Base-by-base conservation (phyloP, 169 alveolate genomes). In the Theileria annulata region DNA sequence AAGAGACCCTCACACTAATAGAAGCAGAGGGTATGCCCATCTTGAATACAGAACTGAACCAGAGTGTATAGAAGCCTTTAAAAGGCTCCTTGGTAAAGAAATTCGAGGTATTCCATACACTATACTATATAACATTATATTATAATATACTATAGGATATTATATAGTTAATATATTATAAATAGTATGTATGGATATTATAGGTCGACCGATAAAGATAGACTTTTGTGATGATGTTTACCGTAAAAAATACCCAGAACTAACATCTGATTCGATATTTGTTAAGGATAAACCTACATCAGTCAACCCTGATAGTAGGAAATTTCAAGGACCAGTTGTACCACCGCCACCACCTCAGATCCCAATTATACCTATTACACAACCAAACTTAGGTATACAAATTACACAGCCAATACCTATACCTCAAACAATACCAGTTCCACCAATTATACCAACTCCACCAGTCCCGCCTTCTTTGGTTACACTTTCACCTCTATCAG, bases 1-100 rank as follows among this genome's bases (percentile, higher is more conserved):
- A 25, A 83, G 71, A 69, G 79, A 83, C 35, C 42, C 33, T 42
- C 82, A 76, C 21, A 83, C 90, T 10, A 83, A 83, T 25, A 83
- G 71, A 58, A 83, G 90, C n/a, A 75, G 77, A 49, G 90, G 90
- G 1, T 83, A 83, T 42, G 90, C 87, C 2, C 88, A 83, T 48
- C 67, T 83, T 23, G 90, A 83, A 59, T 83, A 83, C 33, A 47
- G 90, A 15, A 77, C 76, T 56, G 90, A 83, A 54, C 23, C 67
- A 30, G 90, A 83, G 76, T 74, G 81, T 17, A 86, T 83, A 13
- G 90, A 75, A 51, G 90, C 90, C 27, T 71, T 83, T 35, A 83
- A 83, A 54, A 60, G 83, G 8, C 81, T 83, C 15, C 13, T 63
- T 31, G 90, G 87, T 10, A 83, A 77, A 56, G 90, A 83, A 48